Percentiles rank a stretch among this genome's conserved stretches.
Conservation (phyloP, 164 flowering plant genomes). For the Umbellularia californica region DNA sequence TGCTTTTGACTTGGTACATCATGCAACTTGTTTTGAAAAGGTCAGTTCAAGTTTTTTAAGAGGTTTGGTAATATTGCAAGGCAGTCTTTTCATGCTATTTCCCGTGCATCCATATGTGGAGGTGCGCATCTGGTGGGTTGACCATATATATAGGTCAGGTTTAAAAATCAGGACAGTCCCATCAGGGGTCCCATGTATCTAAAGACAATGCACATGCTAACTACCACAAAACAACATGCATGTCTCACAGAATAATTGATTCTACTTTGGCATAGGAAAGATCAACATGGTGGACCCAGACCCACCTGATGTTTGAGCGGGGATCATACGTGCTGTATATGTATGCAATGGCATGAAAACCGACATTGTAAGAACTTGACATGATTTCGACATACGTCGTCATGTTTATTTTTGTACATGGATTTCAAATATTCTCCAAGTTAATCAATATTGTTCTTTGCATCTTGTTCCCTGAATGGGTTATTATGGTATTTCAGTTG, state of each 20-base stretch:
- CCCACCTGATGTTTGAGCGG: not conserved
- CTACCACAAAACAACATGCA: not conserved
- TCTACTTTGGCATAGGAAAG: not conserved
- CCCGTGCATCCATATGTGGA: not conserved
- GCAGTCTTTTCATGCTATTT: not conserved
- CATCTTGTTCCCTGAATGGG: too few relatives aligned
- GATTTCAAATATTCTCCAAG: too few relatives aligned
- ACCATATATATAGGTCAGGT: not conserved
- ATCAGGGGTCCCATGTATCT: too few relatives aligned
- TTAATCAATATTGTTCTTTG: too few relatives aligned
- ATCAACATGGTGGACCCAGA: not conserved
- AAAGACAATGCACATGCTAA: not conserved
- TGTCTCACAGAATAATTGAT: not conserved
- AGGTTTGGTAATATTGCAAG: not conserved
- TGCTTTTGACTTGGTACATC: slow-evolving; percentile 14
- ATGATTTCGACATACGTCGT: not conserved
- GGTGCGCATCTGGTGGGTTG: not conserved
- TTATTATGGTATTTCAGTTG: too few relatives aligned
- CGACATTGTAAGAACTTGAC: not conserved
- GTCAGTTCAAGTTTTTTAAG: not conserved
- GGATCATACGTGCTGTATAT: not conserved
- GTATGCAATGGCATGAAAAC: not conserved
- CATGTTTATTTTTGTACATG: too few relatives aligned
- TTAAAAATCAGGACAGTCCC: too few relatives aligned
- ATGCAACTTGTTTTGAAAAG: slow-evolving; percentile 17